A percentile compares a stretch with the other conserved stretches of the same genome.
These are phyloP conservation scores for Plectosphaerella sp. DNA, from an alignment of 2,329 filamentous ascomycete species.

Conservation along the genomic window DNA sequence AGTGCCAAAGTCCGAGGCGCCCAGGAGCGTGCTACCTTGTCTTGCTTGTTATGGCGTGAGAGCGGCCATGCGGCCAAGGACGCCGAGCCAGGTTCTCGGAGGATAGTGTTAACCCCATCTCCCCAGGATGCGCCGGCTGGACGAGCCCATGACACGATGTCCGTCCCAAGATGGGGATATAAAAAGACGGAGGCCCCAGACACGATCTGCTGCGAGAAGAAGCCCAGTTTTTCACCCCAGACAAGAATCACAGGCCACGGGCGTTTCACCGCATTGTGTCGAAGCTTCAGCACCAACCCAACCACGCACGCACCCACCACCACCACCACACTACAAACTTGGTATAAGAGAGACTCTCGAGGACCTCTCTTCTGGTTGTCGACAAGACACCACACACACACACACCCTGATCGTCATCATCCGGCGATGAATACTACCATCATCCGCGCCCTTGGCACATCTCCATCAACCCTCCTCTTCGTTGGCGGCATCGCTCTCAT, in stretches of 20 bases:
- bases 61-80: too few species aligned
- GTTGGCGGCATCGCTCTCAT: neutral
- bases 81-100: too few species aligned
- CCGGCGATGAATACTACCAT: neutral
- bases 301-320: neutral
- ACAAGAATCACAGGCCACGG: neutral
- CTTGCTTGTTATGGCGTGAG: too few species aligned
- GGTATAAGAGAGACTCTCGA: neutral
- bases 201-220: neutral
- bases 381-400: neutral
- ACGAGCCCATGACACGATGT: neutral
- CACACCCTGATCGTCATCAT: neutral
- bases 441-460: neutral
- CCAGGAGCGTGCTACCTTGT: too few species aligned
- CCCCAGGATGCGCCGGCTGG: neutral
- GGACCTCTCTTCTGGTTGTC: neutral
- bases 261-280: too few species aligned
- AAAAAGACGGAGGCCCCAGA: neutral
- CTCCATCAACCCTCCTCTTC: neutral
- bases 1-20: too few species aligned
- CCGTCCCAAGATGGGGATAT: neutral
- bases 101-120: neutral
- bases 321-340: neutral
- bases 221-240: neutral
- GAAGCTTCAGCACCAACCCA: neutral